Base-by-base conservation (phyloP, 495 filamentous ascomycete species). In the Platismatia glauca region DNA sequence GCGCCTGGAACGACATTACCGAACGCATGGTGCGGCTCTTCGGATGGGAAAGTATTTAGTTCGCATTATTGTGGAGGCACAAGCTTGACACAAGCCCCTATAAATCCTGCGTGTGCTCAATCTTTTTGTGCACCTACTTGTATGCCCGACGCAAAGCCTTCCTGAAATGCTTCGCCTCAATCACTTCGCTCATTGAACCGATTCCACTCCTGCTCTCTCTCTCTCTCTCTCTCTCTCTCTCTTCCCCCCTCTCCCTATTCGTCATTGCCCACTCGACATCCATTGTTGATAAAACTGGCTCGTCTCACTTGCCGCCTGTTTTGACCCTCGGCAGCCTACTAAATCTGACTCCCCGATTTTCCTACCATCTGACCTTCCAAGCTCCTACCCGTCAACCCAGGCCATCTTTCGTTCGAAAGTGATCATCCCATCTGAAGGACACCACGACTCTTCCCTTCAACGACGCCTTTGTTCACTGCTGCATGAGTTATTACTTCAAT, bases 71-170 rank as follows among this genome's bases (percentile, higher is more conserved):
- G 60, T 57, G 53, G 39, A 62, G 55, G 60, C 53, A 57, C 37
- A 58, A 38, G 39, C 33, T 39, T 56, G 31, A 63, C 50, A 33
- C 39, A 34, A 41, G 39, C 29, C 61, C 41, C 41, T 57, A 57
- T 53, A 56, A 38, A n/a, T 63, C 22, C n/a, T 33, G 55, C 53
- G 41, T 41, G 27, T 48, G 31, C 37, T 55, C 48, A 9, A 31
- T 24, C 3, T 33, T 33, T 31, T n/a, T 34, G 29, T 39, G n/a
- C 34, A 2, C n/a, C 33, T 52, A 18, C 55, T 20, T 58, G 41
- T 58, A 52, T 63, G 61, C 61, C 61, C 43, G 29, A 34, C 61
- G 61, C 41, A 58, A 63, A 58, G 61, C 61, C 61, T 41, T 38
- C 50, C 16, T 35, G 24, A n/a, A 27, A 43, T 58, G 39, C 61